Base-by-base conservation (phyloP, 2,329 filamentous ascomycete genomes). In the Capronia americana region DNA sequence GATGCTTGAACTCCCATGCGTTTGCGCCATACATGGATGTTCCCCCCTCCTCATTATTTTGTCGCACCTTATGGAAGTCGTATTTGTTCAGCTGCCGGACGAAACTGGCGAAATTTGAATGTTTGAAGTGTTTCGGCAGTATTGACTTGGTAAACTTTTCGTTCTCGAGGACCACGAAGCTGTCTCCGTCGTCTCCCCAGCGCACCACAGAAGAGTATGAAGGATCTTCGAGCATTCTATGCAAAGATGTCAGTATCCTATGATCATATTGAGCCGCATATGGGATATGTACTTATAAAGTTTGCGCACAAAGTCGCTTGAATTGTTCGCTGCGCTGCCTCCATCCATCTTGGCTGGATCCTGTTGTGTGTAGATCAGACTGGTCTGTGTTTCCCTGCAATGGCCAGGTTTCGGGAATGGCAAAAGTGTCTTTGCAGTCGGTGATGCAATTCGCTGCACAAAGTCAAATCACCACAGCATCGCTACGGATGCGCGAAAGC, bases 131-230 rank as follows among this genome's bases (percentile, higher is more conserved):
- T 77, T 98, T 97, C 2, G 95, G 95, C 17, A 99, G 87, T 73
- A 99, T 96, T 46, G 92, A 91, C 78, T 97, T 97, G 24, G 95
- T 98, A 76, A 99, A 99, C 79, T 96, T 97, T 78, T 98, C 94
- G 85, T 97, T 95, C 87, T 99, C 95, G 61, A 98, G 84, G 58
- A 99, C 96, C 65, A 99, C 94, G 76, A 99, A 99, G 73, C 93
- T 97, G 76, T 97, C 92, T 61, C 93, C 93, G 70, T 93, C 90
- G 72, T 96, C 92, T 67, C 93, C 93, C 95, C 95, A 99, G 80
- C 94, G 87, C 57, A 98, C 95, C 68, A 98, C 93, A 68, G 91
- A 90, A 73, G 93, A 89, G 78, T 99, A 96, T 61, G 92, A 90
- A 41, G 93, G 93, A 75, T 96, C 96, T 80, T 98, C 94, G 74